Conservation (phyloP, 768 basidiomycete genomes). For the Termitomyces sp. region DNA sequence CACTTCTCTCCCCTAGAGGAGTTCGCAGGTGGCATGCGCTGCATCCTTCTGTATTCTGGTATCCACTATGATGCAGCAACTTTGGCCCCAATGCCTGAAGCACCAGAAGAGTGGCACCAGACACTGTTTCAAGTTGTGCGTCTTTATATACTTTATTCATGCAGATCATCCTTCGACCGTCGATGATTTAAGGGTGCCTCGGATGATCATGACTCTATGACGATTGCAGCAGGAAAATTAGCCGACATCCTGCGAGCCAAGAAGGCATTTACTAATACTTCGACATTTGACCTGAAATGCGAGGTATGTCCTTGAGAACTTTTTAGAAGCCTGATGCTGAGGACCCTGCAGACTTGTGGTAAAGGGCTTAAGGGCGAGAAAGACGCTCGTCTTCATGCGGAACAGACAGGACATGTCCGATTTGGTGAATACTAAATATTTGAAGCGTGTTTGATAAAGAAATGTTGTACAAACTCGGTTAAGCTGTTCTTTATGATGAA, state of each 20-base stretch:
- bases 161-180: neutral
- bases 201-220: slow-evolving; percentile 43
- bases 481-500: neutral
- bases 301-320: slow-evolving; percentile 45
- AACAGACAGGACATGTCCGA: slow-evolving; percentile 75
- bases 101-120: slow-evolving; percentile 85
- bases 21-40: slow-evolving; percentile 37
- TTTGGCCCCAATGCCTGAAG: slow-evolving; percentile 69
- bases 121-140: slow-evolving; percentile 67
- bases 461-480: neutral
- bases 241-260: slow-evolving; percentile 67
- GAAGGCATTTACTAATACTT: slow-evolving; percentile 86
- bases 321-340: neutral
- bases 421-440: slow-evolving; percentile 73
- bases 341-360: slow-evolving; percentile 58
- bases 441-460: neutral
- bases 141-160: neutral
- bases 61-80: slow-evolving; percentile 95
- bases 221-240: slow-evolving; percentile 64
- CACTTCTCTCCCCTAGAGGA: slow-evolving; percentile 57
- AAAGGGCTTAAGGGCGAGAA: slow-evolving; percentile 91
- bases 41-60: slow-evolving; percentile 87
- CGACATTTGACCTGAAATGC: slow-evolving; percentile 88
- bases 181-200: slow-evolving; percentile 19
- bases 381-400: slow-evolving; percentile 84